phyloP scores from a whole-genome alignment of 2,329 filamentous ascomycete genomes.

The Arachnomyces sp. region DNA sequence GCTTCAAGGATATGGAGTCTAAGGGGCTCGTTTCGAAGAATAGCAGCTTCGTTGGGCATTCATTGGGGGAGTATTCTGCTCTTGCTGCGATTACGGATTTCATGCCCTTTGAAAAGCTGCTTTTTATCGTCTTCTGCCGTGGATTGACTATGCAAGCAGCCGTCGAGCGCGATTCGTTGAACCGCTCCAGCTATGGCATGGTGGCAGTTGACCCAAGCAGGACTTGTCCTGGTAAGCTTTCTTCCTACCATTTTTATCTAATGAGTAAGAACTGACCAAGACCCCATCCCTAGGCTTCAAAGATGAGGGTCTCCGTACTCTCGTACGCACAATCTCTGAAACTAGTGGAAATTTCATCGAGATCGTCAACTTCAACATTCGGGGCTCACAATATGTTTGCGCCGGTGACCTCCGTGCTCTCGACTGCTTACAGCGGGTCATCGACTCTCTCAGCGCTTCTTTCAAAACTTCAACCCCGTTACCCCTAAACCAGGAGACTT shows the following conservation, averaged over 20 bases:
- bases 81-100: conserved; percentile 21
- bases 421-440: background rate
- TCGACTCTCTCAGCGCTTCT: too few relatives aligned
- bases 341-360: conserved; percentile 21
- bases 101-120: conserved; percentile 20
- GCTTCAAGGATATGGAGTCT: conserved; percentile 20
- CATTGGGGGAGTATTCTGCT: conserved; percentile 26
- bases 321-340: conserved; percentile 18
- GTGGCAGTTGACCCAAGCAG: conserved; percentile 23
- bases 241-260: background rate
- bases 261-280: background rate
- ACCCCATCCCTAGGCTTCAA: conserved; percentile 10
- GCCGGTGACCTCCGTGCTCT: conserved; percentile 18
- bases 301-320: conserved; percentile 16
- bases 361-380: conserved; percentile 30
- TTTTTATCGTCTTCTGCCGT: conserved; percentile 24
- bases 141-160: conserved; percentile 28
- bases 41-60: conserved; percentile 22
- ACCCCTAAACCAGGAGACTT: too few relatives aligned
- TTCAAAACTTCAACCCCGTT: too few relatives aligned
- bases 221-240: conserved; percentile 4
- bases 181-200: conserved; percentile 22
- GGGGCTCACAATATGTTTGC: conserved; percentile 29
- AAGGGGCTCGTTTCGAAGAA: conserved; percentile 19
- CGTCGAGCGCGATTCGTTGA: conserved; percentile 20